Evolutionary conservation across 768 basidiomycete species (phyloP).

Genomic region (Hemileccinum rubropunctum): DNA sequence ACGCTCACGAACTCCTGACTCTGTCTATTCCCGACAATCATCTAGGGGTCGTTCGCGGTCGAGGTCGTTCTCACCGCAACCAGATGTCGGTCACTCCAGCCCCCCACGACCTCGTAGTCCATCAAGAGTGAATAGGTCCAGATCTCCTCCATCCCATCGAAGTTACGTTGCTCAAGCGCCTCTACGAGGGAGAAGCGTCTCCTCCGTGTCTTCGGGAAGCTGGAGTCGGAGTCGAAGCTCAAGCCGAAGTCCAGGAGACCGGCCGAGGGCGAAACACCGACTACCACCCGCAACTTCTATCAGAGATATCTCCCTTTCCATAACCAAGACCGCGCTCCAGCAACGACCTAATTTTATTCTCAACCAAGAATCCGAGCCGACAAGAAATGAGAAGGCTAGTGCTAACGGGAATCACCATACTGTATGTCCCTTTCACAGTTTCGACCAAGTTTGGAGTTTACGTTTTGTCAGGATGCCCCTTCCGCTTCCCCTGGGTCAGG

Average conservation of each 20-base stretch:
- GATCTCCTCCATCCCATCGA: constrained; percentile 46
- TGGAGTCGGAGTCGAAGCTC: constrained; percentile 51
- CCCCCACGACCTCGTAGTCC: constrained; percentile 45
- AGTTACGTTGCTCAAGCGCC: constrained; percentile 34
- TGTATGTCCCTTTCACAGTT: constrained; percentile 15
- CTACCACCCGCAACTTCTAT: constrained; percentile 50
- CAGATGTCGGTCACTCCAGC: constrained; percentile 54
- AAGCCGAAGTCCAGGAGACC: constrained; percentile 53
- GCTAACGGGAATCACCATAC: constrained; percentile 40
- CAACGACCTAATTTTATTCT: constrained; percentile 17
- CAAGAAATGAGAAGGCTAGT: constrained; percentile 36
- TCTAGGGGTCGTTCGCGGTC: constrained; percentile 67
- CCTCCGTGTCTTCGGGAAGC: constrained; percentile 54
- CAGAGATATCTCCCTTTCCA: constrained; percentile 31
- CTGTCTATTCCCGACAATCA: constrained; percentile 62
- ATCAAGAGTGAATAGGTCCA: constrained; percentile 37
- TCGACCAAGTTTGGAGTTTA: constrained; percentile 6
- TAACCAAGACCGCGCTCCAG: constrained; percentile 30
- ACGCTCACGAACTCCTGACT: constrained; percentile 56
- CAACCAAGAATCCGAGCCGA: constrained; percentile 22
- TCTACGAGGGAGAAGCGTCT: constrained; percentile 45
- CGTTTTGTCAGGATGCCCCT: constrained; percentile 14
- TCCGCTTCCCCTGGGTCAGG: constrained; percentile 20
- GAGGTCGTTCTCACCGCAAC: constrained; percentile 54
- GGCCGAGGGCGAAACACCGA: constrained; percentile 58